Conservation (phyloP, 257 asterid species). For the Solanum peruvianum region DNA sequence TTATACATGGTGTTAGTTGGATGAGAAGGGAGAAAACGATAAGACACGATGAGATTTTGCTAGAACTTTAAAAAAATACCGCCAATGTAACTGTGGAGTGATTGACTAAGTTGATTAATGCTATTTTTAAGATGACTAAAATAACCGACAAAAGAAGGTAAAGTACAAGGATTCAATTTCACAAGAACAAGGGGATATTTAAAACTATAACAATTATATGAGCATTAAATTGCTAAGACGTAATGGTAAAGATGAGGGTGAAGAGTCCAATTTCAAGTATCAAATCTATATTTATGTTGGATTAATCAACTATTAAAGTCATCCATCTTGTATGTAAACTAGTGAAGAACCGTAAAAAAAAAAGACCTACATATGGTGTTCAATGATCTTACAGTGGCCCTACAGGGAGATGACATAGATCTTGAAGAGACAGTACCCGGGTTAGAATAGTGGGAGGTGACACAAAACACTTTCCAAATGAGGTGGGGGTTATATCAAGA, state of each 20-base stretch:
- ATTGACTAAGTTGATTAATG: neutral
- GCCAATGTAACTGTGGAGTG: neutral
- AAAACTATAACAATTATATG: neutral
- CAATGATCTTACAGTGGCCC: no score
- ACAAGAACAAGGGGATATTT: neutral
- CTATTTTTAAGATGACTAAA: no score
- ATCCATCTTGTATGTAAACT: no score
- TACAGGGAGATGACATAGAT: no score
- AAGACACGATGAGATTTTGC: neutral
- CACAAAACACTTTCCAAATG: no score
- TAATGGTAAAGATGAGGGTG: neutral
- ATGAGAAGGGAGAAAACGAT: neutral
- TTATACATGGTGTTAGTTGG: neutral
- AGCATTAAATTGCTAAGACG: neutral
- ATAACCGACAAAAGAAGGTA: neutral
- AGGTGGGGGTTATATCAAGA: no score
- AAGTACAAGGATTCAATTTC: neutral
- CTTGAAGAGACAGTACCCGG: no score
- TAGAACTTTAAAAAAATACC: neutral
- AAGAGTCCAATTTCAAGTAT: neutral
- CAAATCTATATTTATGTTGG: neutral
- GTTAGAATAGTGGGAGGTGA: no score
- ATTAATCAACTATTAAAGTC: neutral
- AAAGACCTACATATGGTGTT: no score
- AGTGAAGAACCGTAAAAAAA: no score